Percentiles rank a stretch among this genome's conserved stretches.
Evolutionary conservation across 495 filamentous ascomycete species (phyloP).

Genomic region (Hypoxylon crocopeplum): DNA sequence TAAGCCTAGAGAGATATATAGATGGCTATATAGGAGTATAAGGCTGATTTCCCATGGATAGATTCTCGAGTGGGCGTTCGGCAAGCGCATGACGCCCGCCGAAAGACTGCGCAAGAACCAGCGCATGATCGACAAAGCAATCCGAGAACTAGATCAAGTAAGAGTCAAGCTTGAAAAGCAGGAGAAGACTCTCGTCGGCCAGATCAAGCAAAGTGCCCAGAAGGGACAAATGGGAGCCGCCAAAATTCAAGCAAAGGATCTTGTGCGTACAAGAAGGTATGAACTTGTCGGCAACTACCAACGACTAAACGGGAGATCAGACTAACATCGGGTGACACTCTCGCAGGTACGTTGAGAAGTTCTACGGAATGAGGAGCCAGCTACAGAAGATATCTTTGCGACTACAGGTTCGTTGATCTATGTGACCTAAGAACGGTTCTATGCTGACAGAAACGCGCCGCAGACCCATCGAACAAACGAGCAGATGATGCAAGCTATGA

Average conservation of each 20-base stretch:
- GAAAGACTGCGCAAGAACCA: slow-evolving; percentile 98
- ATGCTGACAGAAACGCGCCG: slow-evolving; percentile 11
- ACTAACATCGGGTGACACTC: slow-evolving; percentile 3
- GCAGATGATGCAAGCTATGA: slow-evolving; percentile 99
- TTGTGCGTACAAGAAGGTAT: slow-evolving; percentile 88
- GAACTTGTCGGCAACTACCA: slow-evolving; percentile 9
- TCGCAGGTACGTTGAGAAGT: slow-evolving; percentile 90
- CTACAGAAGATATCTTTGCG: slow-evolving; percentile 93
- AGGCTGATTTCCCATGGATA: slow-evolving; percentile 46
- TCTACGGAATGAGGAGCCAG: slow-evolving; percentile 97
- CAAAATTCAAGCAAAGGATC: slow-evolving; percentile 96
- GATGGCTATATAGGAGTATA: neutral
- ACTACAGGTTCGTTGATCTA: slow-evolving; percentile 72
- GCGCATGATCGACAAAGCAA: slow-evolving; percentile 93
- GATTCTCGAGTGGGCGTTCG: slow-evolving; percentile 98
- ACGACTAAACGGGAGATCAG: neutral
- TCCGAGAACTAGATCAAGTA: slow-evolving; percentile 93
- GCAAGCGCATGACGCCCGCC: slow-evolving; percentile 96
- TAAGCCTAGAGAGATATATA: slow-evolving; percentile 16
- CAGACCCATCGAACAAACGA: slow-evolving; percentile 97
- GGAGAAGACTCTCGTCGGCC: slow-evolving; percentile 92
- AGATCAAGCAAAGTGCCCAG: slow-evolving; percentile 98
- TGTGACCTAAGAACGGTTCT: neutral
- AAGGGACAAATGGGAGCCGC: slow-evolving; percentile 96
- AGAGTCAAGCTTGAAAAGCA: slow-evolving; percentile 95